Evolutionary conservation across 495 filamentous ascomycete genomes (phyloP), one percentile per base, ranked within the genome.

Genomic region (Podospora anserina): DNA sequence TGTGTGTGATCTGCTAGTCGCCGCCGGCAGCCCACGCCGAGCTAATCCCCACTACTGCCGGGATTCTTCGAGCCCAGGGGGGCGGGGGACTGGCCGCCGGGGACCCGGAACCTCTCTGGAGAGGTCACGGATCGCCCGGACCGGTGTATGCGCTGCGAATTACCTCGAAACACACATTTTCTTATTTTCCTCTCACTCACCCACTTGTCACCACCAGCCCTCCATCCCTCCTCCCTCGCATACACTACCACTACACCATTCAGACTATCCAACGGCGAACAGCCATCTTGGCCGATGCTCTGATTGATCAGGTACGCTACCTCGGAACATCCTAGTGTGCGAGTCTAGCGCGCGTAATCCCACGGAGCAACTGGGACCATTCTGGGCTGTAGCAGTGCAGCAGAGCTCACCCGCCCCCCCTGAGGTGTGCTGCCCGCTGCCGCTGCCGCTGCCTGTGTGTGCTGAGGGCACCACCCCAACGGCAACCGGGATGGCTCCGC

Each of bases 61-160:
- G 64, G 66, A 66, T 71, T 44, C 59, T 67, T 55, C 49, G 7
- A 11, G 39, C 39, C 32, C 56, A 63, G 64, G 15, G 39, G 39
- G 39, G 15, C 9, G 39, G 39, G 72, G 73, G 66, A 64, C 34
- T 53, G 44, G 34, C 68, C 71, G 68, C 66, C 58, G 63, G 67
- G 69, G 49, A 32, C 53, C 66, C 70, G 74, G 74, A 72, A 66
- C 70, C 23, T 23, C 23, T 23, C 23, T 23, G 23, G 1, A 23
- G 23, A 23, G 70, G 68, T 57, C 74, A 49, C 39, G 72, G 72
- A 72, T 76, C 63, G 64, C 20, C 68, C 63, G 65, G 64, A 64
- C 68, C 71, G 71, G 67, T 65, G 67, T 69, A 63, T 23, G 66
- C 69, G 63, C 67, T 53, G 34, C 53, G 16, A n/a, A 15, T 39